Evolutionary conservation across 768 basidiomycete species (phyloP), one percentile per base, ranked within the genome.

Genomic region (Lactarius trivialis): DNA sequence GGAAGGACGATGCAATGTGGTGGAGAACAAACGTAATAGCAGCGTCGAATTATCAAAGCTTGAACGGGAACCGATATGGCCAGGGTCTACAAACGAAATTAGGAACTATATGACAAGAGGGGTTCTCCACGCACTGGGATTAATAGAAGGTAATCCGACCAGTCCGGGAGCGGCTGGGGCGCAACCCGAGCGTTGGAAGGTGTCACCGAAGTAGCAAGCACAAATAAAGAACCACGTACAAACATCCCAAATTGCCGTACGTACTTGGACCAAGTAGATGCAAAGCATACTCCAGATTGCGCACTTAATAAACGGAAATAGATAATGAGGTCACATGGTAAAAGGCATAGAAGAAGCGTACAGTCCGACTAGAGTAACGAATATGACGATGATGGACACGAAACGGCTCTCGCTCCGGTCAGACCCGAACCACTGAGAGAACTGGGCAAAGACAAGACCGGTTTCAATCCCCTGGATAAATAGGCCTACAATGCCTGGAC

Each of bases 11-110:
- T 21, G 21, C 17, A 28, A 50, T 19, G 17, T 26, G 24, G 28
- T 26, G 15, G n/a, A 7, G 33, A 11, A 59, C 62, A 32, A 43
- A 63, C 62, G 51, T 63, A 17, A 55, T 63, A 59, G 37, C 62
- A 63, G 9, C 62, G 62, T 37, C 57, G 48, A n/a, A 63, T 49
- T 57, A 63, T 59, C 36, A 55, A 37, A 11, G 45, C 36, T 4
- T 63, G 62, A n/a, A 63, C 54, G 5, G 62, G 62, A 37, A 28
- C 28, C 11, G 62, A 28, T n/a, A 59, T 59, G 36, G 41, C 1
- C 17, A 50, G 45, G 17, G 36, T 49, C 62, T 63, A 19, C 17
- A n/a, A 34, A 55, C 7, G 36, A 3, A 5, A 26, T 63, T 41
- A 58, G 45, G 56, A 19, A 11, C 49, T 19, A 14, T 21, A 17